These are phyloP conservation scores for Lagenaria siceraria DNA, from an alignment of 306 rosid genomes.

Conservation along the genomic window DNA sequence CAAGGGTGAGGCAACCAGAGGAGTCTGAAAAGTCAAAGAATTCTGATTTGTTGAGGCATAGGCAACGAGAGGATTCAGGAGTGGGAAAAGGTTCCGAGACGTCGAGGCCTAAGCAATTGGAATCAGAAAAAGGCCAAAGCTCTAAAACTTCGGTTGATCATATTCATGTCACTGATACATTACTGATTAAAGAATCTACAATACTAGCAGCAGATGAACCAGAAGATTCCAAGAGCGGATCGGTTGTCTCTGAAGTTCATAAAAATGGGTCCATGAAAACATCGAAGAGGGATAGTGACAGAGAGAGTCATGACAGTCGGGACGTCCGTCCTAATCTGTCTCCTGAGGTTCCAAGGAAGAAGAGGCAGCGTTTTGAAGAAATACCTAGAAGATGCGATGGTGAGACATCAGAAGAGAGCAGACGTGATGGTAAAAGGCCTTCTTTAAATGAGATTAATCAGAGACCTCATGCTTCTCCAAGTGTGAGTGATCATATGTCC, in stretches of 20 bases:
- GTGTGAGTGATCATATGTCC: slow-evolving; percentile 11
- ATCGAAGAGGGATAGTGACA: slow-evolving; percentile 11
- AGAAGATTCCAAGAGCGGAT: slow-evolving; percentile 13
- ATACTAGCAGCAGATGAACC: slow-evolving; percentile 10
- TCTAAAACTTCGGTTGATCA: not conserved
- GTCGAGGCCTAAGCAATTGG: not conserved
- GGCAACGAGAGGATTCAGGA: slow-evolving; percentile 4
- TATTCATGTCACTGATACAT: not conserved
- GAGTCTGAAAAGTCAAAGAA: slow-evolving; percentile 14
- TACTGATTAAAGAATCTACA: slow-evolving; percentile 6
- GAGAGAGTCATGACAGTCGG: slow-evolving; percentile 19
- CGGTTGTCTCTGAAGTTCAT: slow-evolving; percentile 7
- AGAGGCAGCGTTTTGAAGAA: slow-evolving; percentile 18
- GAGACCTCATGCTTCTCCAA: slow-evolving; percentile 10
- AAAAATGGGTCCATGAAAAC: slow-evolving; percentile 3
- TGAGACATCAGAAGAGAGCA: slow-evolving; percentile 18
- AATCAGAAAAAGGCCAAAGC: slow-evolving; percentile 1
- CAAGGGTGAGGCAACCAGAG: slow-evolving; percentile 11
- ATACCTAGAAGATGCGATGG: slow-evolving; percentile 11
- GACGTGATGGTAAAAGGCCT: slow-evolving; percentile 4
- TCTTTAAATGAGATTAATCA: slow-evolving; percentile 14
- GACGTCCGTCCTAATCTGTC: slow-evolving; percentile 10
- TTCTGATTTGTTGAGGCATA: slow-evolving; percentile 3
- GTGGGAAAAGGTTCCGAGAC: not conserved
- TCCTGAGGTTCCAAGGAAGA: slow-evolving; percentile 24